Percentiles rank a stretch among this genome's conserved stretches.
Evolutionary conservation across 106 monocot genomes (phyloP).

Genomic region (Apostasia ramifera): DNA sequence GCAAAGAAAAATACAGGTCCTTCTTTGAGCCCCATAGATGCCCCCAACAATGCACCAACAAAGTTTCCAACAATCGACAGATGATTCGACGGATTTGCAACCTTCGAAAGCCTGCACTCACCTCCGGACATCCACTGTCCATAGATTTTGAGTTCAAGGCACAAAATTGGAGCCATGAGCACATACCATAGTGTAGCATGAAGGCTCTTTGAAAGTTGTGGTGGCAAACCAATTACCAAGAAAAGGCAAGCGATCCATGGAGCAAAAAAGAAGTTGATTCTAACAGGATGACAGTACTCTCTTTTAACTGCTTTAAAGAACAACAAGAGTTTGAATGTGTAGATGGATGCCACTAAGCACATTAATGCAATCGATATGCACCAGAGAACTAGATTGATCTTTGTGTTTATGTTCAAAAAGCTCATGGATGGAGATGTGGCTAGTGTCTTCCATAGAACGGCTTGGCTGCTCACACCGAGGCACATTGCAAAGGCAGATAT

Average conservation of each 20-base stretch:
- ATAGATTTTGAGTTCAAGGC: conserved; percentile 70
- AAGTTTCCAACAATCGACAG: conserved; percentile 72
- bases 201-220: conserved; percentile 18
- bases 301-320: conserved; percentile 59
- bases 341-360: conserved; percentile 17
- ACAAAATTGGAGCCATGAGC: conserved; percentile 51
- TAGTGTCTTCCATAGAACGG: conserved; percentile 48
- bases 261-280: conserved; percentile 67
- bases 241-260: conserved; percentile 63
- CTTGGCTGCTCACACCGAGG: conserved; percentile 49
- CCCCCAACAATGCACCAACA: conserved; percentile 46
- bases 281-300: conserved; percentile 57
- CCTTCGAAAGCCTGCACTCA: conserved; percentile 57
- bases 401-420: conserved; percentile 27
- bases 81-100: conserved; percentile 79
- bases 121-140: conserved; percentile 73
- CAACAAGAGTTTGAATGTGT: conserved; percentile 39
- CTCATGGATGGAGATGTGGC: conserved; percentile 29
- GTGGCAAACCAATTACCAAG: conserved; percentile 31
- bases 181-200: conserved; percentile 38
- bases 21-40: conserved; percentile 44
- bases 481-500: conserved; percentile 46
- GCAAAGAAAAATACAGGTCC: conserved; percentile 67
- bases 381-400: conserved; percentile 40
- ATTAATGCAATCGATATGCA: conserved; percentile 38